Base-by-base conservation (phyloP, 106 monocot species). In the Chionographis japonica region DNA sequence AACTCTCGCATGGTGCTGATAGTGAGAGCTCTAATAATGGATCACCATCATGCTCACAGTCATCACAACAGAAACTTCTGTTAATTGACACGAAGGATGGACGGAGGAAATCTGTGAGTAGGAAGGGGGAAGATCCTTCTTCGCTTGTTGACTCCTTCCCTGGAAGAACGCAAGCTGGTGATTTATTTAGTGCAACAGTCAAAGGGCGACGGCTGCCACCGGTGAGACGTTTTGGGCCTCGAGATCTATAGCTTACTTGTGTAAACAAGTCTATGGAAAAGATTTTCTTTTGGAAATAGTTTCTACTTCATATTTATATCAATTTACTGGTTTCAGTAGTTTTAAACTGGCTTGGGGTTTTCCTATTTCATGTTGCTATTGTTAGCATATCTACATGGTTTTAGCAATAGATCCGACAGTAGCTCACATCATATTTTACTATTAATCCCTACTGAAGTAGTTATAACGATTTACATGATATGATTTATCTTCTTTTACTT, bases 161-260 rank as follows among this genome's bases (percentile, higher is more conserved):
- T 50, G 91, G 84, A 78, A 95, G 73, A 69, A 93, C 90, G 56
- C 92, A 93, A 75, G 98, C 98, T 19, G 98, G 98, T n/a, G 90
- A 98, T 58, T 69, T 98, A 61, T 98, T 98, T 72, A 77, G 85
- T 79, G 86, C 75, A 58, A 70, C 90, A 61, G 66, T 60, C 53
- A 90, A 75, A 63, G 83, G 89, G 14, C 79, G 83, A 10, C 81
- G 84, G 6, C 89, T 67, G 60, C 83, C 74, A 72, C 87, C 86
- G 51, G 97, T 97, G 63, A 80, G 86, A 46, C 52, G 2, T 56
- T 72, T 68, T 64, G 42, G 38, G 12, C 18, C 51, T 41, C 41
- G 19, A 66, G 13, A 18, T 66, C 19, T 40, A 17, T 12, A 65
- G 38, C 13, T 66, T 65, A 15, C 19, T 65, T 2, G 15, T 43